Evolutionary conservation across 1,284 basidiomycete genomes (phyloP).

Genomic region (Apiotrichum akiyoshidainum): DNA sequence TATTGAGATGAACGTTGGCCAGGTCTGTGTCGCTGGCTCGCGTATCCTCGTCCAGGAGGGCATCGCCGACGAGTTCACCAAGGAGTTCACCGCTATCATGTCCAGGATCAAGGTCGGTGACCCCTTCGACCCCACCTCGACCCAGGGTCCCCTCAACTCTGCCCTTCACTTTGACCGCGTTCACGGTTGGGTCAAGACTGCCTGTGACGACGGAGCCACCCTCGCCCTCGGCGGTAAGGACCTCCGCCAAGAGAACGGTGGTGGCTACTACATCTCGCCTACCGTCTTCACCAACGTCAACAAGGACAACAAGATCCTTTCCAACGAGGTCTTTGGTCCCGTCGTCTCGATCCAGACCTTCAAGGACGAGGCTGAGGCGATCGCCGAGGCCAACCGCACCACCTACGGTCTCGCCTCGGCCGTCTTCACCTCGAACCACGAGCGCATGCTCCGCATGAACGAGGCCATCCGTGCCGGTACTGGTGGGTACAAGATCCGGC

Average conservation of each 20-base stretch:
- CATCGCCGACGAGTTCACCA: conserved; percentile 74
- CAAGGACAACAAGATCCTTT: conserved; percentile 36
- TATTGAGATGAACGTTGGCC: conserved; percentile 17
- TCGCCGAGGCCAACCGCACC: conserved; percentile 76
- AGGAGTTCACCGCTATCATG: conserved; percentile 62
- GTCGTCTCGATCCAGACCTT: conserved; percentile 52
- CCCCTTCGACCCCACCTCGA: conserved; percentile 68
- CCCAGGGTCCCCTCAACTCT: conserved; percentile 78
- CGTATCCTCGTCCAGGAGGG: conserved; percentile 75
- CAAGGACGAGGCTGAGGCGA: conserved; percentile 51
- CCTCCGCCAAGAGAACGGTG: conserved; percentile 11
- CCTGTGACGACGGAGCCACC: conserved; percentile 81
- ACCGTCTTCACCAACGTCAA: conserved; percentile 48
- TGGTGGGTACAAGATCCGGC: conserved; percentile 37
- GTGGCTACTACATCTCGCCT: conserved; percentile 35
- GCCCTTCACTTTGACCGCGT: conserved; percentile 83
- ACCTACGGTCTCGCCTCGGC: conserved; percentile 83
- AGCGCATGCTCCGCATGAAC: conserved; percentile 80
- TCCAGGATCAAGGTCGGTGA: conserved; percentile 63
- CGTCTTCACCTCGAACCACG: conserved; percentile 77
- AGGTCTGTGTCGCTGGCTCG: conserved; percentile 26
- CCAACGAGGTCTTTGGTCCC: conserved; percentile 54
- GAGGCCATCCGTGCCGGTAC: conserved; percentile 81
- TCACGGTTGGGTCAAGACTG: conserved; percentile 81
- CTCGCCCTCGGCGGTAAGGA: conserved; percentile 69